A percentile compares a stretch with the other conserved stretches of the same genome.
Conservation (phyloP, 805 yeast species). For the Huiozyma naganishii region DNA sequence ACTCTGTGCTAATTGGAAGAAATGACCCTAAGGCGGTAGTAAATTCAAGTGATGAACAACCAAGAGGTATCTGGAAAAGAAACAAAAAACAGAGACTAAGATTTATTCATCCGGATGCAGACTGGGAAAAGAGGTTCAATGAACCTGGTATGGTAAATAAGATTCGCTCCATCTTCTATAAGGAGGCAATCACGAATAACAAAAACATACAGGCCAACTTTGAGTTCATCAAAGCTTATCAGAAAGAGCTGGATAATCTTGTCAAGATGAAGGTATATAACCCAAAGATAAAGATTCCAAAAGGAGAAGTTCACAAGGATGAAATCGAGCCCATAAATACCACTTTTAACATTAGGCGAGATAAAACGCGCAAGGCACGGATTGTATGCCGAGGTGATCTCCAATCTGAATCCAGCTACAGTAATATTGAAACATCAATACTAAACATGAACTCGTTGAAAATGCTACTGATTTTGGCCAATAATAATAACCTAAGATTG, state of each 20-base stretch:
- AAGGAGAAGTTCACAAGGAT: neutral
- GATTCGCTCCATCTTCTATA: slow-evolving; percentile 2
- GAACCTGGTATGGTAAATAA: neutral
- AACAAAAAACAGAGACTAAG: neutral
- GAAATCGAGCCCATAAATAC: neutral
- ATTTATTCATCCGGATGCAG: neutral
- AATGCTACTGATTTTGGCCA: slow-evolving; percentile 1
- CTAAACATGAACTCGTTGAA: slow-evolving; percentile 1
- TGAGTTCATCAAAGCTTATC: slow-evolving; percentile 1
- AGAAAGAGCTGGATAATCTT: slow-evolving; percentile 3
- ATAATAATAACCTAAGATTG: neutral
- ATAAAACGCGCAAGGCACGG: slow-evolving; percentile 3
- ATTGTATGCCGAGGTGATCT: slow-evolving; percentile 5
- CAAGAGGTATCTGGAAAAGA: neutral
- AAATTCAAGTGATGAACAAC: neutral
- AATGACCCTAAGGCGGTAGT: neutral
- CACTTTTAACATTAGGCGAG: slow-evolving; percentile 3
- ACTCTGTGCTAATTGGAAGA: neutral
- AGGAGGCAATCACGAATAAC: slow-evolving; percentile 6
- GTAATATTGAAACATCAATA: neutral
- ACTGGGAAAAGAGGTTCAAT: neutral
- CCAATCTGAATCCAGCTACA: slow-evolving; percentile 1
- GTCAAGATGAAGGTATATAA: slow-evolving; percentile 1
- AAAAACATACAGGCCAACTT: neutral
- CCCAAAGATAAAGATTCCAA: neutral